Evolutionary conservation across 164 flowering plant genomes (phyloP).

Genomic region (Vitis rotundifolia): DNA sequence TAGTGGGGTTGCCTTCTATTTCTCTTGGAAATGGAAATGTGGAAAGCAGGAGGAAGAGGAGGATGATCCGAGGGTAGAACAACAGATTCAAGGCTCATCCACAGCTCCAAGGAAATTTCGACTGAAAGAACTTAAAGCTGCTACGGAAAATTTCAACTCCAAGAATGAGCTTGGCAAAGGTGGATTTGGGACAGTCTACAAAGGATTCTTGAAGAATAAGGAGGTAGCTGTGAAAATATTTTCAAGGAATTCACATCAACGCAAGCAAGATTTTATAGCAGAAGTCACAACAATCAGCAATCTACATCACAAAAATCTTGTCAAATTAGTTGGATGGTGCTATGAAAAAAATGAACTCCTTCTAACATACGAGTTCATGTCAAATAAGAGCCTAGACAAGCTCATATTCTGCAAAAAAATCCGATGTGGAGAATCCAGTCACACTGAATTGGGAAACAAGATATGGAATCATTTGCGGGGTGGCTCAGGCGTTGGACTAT

Average conservation of each 20-base stretch:
- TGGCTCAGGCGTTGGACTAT: conserved; percentile 48
- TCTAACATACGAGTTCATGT: conserved; percentile 64
- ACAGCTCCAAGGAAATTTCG: conserved; percentile 43
- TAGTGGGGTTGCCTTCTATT: not conserved
- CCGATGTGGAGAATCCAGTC: not conserved
- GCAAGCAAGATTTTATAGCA: conserved; percentile 57
- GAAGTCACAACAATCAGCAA: conserved; percentile 62
- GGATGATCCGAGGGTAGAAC: conserved; percentile 25
- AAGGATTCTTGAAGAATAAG: conserved; percentile 35
- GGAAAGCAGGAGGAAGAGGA: not conserved
- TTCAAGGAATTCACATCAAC: conserved; percentile 39
- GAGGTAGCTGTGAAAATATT: conserved; percentile 63
- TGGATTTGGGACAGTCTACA: conserved; percentile 69
- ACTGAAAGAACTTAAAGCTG: conserved; percentile 43
- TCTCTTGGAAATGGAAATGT: conserved; percentile 7
- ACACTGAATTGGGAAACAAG: conserved; percentile 48
- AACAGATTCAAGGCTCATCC: conserved; percentile 27
- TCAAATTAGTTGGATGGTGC: conserved; percentile 68
- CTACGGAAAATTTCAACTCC: conserved; percentile 52
- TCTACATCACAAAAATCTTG: conserved; percentile 66
- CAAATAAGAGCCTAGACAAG: conserved; percentile 62
- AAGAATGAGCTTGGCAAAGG: conserved; percentile 63
- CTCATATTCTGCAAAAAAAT: conserved; percentile 30
- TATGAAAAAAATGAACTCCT: conserved; percentile 51
- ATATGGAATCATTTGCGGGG: conserved; percentile 35